These are phyloP conservation scores for Filosporella fistucella DNA, from an alignment of 495 filamentous ascomycete species.

Conservation along the genomic window DNA sequence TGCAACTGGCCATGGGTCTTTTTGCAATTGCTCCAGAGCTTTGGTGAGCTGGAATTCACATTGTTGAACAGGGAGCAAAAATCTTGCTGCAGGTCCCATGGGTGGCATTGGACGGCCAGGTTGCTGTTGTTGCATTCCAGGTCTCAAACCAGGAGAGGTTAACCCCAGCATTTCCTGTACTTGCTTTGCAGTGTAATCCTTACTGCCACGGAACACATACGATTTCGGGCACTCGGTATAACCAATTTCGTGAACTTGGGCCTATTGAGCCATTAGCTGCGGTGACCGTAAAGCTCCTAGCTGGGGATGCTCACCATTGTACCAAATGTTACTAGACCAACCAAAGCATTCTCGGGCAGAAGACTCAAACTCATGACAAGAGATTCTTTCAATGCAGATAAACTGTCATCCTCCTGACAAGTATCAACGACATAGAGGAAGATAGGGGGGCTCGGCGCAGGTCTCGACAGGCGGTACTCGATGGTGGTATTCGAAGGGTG, in stretches of 20 bases:
- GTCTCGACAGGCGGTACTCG: constrained; percentile 90
- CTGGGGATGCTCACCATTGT: constrained; percentile 68
- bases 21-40: constrained; percentile 92
- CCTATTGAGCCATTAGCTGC: constrained; percentile 36
- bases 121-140: constrained; percentile 67
- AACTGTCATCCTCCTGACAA: constrained; percentile 96
- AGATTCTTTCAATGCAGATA: constrained; percentile 93
- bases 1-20: constrained; percentile 95
- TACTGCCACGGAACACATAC: constrained; percentile 98
- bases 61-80: constrained; percentile 91
- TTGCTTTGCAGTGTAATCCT: constrained; percentile 94
- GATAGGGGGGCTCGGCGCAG: constrained; percentile 90
- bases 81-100: constrained; percentile 79
- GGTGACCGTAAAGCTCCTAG: neutral
- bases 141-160: constrained; percentile 61
- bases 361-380: constrained; percentile 96
- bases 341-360: constrained; percentile 86
- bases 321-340: constrained; percentile 92
- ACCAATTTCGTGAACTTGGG: constrained; percentile 97
- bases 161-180: constrained; percentile 98
- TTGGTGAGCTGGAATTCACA: constrained; percentile 99
- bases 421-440: constrained; percentile 98
- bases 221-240: constrained; percentile 98
- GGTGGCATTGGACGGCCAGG: constrained; percentile 68
- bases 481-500: constrained; percentile 94